Conservation (phyloP, 768 basidiomycete genomes). For the Leccinum disarticulatum region DNA sequence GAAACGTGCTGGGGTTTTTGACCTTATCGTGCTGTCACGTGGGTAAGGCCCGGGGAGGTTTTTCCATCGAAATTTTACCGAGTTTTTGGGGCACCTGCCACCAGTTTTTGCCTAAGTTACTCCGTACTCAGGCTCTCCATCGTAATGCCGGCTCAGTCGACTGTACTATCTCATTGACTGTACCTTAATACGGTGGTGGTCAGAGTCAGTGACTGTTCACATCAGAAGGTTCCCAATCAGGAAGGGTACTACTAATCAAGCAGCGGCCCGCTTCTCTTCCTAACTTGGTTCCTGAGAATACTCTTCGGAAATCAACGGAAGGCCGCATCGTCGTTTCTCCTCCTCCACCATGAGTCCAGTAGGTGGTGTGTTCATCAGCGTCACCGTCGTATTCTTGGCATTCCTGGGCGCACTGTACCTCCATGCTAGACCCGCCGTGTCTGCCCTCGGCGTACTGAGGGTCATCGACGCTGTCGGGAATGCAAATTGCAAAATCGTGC, state of each 20-base stretch:
- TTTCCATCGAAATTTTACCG: no score
- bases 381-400: conserved; percentile 35
- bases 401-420: conserved; percentile 48
- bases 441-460: conserved; percentile 44
- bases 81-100: no score
- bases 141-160: no score
- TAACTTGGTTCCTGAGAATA: neutral
- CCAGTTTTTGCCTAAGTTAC: no score
- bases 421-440: conserved; percentile 46
- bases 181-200: no score
- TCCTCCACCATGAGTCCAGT: neutral
- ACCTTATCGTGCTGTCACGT: neutral
- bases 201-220: no score
- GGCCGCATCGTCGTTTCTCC: neutral
- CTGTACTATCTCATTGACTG: no score
- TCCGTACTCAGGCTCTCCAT: no score
- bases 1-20: neutral
- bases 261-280: neutral
- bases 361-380: neutral
- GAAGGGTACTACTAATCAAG: no score
- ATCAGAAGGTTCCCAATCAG: no score
- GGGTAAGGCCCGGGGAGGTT: no score
- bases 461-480: conserved; percentile 47
- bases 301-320: neutral
- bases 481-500: conserved; percentile 46